Conservation (phyloP, 225 moss, liverwort and hornwort genomes). For the Physcomitrellopsis africana region DNA sequence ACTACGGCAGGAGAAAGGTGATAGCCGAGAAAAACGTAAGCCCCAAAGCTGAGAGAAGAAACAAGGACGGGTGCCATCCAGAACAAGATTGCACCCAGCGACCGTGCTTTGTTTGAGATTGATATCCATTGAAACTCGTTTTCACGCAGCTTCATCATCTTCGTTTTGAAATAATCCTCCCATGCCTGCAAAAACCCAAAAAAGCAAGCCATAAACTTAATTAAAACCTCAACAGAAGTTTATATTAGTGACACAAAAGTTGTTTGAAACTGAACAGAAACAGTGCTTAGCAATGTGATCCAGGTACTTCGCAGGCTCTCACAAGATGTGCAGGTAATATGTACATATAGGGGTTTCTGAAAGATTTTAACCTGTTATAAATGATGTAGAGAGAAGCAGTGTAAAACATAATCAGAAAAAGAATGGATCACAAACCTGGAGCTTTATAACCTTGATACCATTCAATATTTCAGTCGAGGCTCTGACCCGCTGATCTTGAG, state of each 20-base stretch:
- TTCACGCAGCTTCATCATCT: constrained; percentile 50
- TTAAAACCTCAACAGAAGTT: no score
- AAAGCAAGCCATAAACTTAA: no score
- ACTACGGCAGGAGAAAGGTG: constrained; percentile 50
- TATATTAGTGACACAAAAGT: no score
- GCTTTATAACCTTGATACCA: constrained; percentile 67
- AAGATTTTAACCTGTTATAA: neutral
- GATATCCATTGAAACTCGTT: constrained; percentile 61
- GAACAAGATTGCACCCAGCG: constrained; percentile 42
- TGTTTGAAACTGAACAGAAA: no score
- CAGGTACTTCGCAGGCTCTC: no score
- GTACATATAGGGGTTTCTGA: neutral
- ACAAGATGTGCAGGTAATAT: neutral
- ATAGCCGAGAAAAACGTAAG: constrained; percentile 52
- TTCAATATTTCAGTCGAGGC: constrained; percentile 57
- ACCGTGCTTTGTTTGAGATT: constrained; percentile 33
- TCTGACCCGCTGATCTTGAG: constrained; percentile 55
- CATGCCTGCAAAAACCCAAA: constrained; percentile 44
- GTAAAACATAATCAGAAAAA: neutral
- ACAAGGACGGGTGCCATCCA: constrained; percentile 67
- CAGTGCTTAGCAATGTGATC: no score
- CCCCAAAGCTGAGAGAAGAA: constrained; percentile 47
- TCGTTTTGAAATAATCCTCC: constrained; percentile 56
- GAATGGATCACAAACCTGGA: constrained; percentile 39
- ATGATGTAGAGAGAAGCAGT: neutral